phyloP scores from a whole-genome alignment of 1,139 yeast species.

The Zhuliangozyma parablackwelliae region DNA sequence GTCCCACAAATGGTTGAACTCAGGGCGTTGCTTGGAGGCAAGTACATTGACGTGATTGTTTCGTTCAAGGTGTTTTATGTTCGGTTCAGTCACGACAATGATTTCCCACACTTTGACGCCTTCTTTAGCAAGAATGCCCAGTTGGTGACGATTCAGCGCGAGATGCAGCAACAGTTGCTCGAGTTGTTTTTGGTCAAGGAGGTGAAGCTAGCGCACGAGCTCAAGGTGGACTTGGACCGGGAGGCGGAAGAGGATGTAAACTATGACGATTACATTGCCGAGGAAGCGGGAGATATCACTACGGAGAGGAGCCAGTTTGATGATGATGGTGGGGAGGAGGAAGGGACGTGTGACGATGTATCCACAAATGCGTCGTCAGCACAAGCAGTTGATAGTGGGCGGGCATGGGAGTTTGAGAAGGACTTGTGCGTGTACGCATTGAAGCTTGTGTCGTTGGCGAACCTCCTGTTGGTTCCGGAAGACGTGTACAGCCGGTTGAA shows the following conservation, averaged over 20 bases:
- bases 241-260: constrained; percentile 56
- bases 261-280: constrained; percentile 31
- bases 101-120: constrained; percentile 23
- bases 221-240: constrained; percentile 45
- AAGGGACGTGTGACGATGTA: constrained; percentile 9
- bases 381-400: constrained; percentile 8
- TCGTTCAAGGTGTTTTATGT: constrained; percentile 32
- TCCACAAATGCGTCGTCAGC: background rate
- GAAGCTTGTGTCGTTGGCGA: constrained; percentile 45
- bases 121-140: constrained; percentile 19
- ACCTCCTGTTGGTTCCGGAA: constrained; percentile 32
- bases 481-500: constrained; percentile 34
- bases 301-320: constrained; percentile 13
- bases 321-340: constrained; percentile 18
- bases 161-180: constrained; percentile 22
- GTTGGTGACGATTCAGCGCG: constrained; percentile 17
- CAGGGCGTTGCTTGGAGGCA: constrained; percentile 21
- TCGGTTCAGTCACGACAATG: constrained; percentile 22
- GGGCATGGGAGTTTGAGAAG: constrained; percentile 35
- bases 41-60: constrained; percentile 28
- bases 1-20: constrained; percentile 11
- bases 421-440: constrained; percentile 48
- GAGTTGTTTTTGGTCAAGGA: constrained; percentile 33
- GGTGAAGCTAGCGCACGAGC: constrained; percentile 20
- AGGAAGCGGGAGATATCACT: no score